A percentile compares a stretch with the other conserved stretches of the same genome.
These are phyloP conservation scores for Ustilago crameri DNA, from an alignment of 1,284 basidiomycete genomes.

Conservation along the genomic window DNA sequence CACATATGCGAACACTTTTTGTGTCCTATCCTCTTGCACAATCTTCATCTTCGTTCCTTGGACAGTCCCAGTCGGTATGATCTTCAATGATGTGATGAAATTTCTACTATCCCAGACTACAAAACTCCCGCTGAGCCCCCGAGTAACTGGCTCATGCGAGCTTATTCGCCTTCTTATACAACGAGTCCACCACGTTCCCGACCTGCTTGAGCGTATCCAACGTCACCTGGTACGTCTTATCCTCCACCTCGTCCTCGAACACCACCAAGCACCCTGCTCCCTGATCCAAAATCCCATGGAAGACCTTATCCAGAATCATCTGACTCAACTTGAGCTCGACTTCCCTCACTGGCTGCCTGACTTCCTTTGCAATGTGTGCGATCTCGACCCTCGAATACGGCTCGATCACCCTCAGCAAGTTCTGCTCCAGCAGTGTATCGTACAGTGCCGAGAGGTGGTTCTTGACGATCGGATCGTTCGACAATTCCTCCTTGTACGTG, in stretches of 20 bases:
- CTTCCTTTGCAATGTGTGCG: slow-evolving; percentile 85
- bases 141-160: slow-evolving; percentile 8
- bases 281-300: slow-evolving; percentile 94
- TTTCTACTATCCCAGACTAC: neutral
- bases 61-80: no score
- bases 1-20: no score
- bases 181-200: slow-evolving; percentile 86
- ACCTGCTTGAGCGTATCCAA: slow-evolving; percentile 90
- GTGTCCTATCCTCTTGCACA: no score
- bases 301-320: slow-evolving; percentile 96
- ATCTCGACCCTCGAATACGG: slow-evolving; percentile 94
- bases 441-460: slow-evolving; percentile 92
- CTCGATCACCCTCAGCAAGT: slow-evolving; percentile 91
- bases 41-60: no score
- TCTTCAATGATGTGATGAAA: neutral
- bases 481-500: slow-evolving; percentile 89
- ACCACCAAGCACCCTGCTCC: slow-evolving; percentile 90
- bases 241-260: slow-evolving; percentile 83
- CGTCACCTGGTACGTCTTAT: slow-evolving; percentile 85
- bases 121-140: no score
- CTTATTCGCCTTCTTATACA: slow-evolving; percentile 75
- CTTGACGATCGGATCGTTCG: slow-evolving; percentile 90
- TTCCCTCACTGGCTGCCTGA: slow-evolving; percentile 88
- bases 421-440: slow-evolving; percentile 94
- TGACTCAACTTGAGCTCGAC: slow-evolving; percentile 97